Percentiles rank a stretch among this genome's conserved stretches.
Evolutionary conservation across 1,284 basidiomycete species (phyloP).

Genomic region (Leccinum solheimii): DNA sequence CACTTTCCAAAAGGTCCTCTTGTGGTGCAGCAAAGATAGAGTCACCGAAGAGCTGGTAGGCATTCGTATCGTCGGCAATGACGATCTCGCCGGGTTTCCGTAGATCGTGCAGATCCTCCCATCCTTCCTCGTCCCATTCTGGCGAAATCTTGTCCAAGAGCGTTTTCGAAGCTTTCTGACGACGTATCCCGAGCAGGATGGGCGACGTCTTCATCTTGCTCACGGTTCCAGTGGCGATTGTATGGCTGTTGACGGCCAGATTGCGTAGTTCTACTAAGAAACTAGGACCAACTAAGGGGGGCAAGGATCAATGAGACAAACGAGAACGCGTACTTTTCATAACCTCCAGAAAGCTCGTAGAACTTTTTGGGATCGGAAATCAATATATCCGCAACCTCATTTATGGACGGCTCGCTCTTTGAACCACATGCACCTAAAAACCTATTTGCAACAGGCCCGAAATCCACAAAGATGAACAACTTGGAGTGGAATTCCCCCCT

Average conservation of each 20-base stretch:
- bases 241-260: constrained; percentile 73
- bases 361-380: constrained; percentile 68
- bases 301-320: not conserved
- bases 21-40: constrained; percentile 84
- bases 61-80: constrained; percentile 79
- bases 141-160: constrained; percentile 40
- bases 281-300: constrained; percentile 40
- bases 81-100: constrained; percentile 63
- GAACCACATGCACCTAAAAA: constrained; percentile 91
- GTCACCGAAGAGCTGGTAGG: constrained; percentile 76
- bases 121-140: constrained; percentile 63
- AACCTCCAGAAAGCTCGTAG: constrained; percentile 65
- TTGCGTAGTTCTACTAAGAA: constrained; percentile 84
- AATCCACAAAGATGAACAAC: constrained; percentile 88
- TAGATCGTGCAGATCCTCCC: constrained; percentile 66
- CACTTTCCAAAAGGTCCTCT: constrained; percentile 83
- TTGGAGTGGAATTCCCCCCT: constrained; percentile 67
- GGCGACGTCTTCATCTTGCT: constrained; percentile 68
- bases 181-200: constrained; percentile 69
- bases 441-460: constrained; percentile 78
- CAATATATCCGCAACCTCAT: constrained; percentile 70
- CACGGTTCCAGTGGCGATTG: constrained; percentile 58
- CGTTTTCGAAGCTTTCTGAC: constrained; percentile 39
- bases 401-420: constrained; percentile 83
- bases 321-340: constrained; percentile 52